Evolutionary conservation across 371 early-diverging fungal genomes (phyloP), one percentile per base, ranked within the genome.

Genomic region (Furculomyces boomerangus): DNA sequence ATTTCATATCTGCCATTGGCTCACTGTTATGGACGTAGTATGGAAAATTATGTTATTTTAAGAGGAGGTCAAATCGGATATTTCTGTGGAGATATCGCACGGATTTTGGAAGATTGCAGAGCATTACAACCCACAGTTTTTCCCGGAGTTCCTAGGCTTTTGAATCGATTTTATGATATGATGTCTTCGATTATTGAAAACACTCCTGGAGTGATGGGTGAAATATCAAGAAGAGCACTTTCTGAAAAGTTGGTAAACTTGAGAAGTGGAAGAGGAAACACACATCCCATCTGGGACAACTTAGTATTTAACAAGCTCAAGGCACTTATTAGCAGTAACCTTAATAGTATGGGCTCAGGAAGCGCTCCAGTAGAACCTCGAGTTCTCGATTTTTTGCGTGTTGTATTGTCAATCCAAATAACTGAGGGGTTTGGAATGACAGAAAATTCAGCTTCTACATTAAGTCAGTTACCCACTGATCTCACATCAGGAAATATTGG

Each of bases 371-470:
- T 96, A 30, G 76, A 83, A 35, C 72, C 78, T 37, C 79, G 87
- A 40, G 90, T 92, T 22, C 68, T 90, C 58, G 78, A 86, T 65
- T 96, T 92, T 63, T 71, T 99, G 73, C 74, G 84, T 55, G 74
- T 88, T 30, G 81, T 83, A 66, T 86, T 97, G 62, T 82, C 81
- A 48, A 77, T 79, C 47, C 70, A 77, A 41, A 78, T 98, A 5
- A 75, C 74, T 61, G 91, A 97, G 70, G 96, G 94, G 16, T 97
- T 92, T 71, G 96, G 98, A n/a, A 86, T 84, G 61, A 94, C 96
- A 26, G 98, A 98, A 65, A 80, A 83, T 25, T 76, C 77, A 28
- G 90, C 87, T 25, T 80, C 81, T 59, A 18, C 51, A 10, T 13
- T 70, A 76, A 57, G 57, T 70, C 43, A 66, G 76, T 64, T 79